A percentile compares a stretch with the other conserved stretches of the same genome.
phyloP scores from a whole-genome alignment of 129 eudicot genomes.

The Flaveria ramosissima region DNA sequence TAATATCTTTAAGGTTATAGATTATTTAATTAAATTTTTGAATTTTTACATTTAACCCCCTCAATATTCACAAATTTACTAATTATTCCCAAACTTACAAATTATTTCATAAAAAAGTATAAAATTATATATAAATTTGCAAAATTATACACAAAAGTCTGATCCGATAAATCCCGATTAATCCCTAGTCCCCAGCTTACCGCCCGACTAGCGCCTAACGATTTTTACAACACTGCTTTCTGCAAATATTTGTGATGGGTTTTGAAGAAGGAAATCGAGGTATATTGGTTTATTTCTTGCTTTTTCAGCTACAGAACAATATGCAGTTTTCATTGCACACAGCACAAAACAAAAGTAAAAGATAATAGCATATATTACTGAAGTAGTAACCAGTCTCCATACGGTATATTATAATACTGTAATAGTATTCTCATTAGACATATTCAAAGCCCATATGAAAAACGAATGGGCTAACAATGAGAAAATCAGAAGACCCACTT shows the following conservation, averaged over 20 bases:
- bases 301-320: neutral
- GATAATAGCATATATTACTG: neutral
- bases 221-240: too few relatives aligned
- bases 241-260: neutral
- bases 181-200: too few relatives aligned
- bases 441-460: constrained; percentile 4
- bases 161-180: too few relatives aligned
- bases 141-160: too few relatives aligned
- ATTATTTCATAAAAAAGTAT: too few relatives aligned
- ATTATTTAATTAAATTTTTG: too few relatives aligned
- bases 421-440: neutral
- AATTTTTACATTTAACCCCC: too few relatives aligned
- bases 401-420: neutral
- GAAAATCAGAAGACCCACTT: neutral
- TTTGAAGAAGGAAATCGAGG: neutral
- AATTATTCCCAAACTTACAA: too few relatives aligned
- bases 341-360: neutral
- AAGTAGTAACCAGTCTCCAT: neutral
- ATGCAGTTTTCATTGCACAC: neutral
- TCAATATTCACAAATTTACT: too few relatives aligned
- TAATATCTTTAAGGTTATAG: too few relatives aligned
- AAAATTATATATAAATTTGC: too few relatives aligned
- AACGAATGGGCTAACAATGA: constrained; percentile 5
- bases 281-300: neutral
- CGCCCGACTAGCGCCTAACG: too few relatives aligned